These are phyloP conservation scores for Cordyceps javanica DNA, from an alignment of 2,329 filamentous ascomycete genomes.

Conservation along the genomic window DNA sequence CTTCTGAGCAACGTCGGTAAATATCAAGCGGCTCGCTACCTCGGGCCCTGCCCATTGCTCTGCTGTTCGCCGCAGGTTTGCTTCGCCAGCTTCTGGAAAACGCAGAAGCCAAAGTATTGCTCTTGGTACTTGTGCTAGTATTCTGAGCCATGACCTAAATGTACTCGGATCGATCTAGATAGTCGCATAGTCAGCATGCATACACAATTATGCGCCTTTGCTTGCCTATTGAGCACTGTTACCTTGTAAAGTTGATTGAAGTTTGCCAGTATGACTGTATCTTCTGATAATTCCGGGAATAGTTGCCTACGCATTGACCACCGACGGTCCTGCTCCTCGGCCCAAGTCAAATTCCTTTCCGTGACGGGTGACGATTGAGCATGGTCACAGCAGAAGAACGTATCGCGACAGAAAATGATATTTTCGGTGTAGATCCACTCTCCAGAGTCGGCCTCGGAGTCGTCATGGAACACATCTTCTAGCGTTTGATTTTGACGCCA, in stretches of 20 bases:
- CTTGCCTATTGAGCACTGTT: constrained; percentile 15
- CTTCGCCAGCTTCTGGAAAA: constrained; percentile 89
- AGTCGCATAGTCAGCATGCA: constrained; percentile 15
- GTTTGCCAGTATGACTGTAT: constrained; percentile 88
- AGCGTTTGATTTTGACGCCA: constrained; percentile 69
- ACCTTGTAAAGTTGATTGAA: constrained; percentile 99
- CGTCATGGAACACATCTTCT: constrained; percentile 60
- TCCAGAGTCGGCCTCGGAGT: constrained; percentile 62
- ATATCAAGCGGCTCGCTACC: constrained; percentile 81
- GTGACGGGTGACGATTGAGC: constrained; percentile 76
- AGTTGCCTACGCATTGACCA: constrained; percentile 93
- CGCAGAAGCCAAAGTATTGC: constrained; percentile 93
- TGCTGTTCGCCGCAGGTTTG: constrained; percentile 75
- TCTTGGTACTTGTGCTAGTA: constrained; percentile 77
- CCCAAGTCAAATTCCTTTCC: constrained; percentile 67
- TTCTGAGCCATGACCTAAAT: constrained; percentile 91
- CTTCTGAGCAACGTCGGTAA: constrained; percentile 96
- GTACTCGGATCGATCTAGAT: constrained; percentile 86
- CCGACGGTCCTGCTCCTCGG: constrained; percentile 70
- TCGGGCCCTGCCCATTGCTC: constrained; percentile 75
- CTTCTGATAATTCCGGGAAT: constrained; percentile 76
- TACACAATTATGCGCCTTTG: not conserved
- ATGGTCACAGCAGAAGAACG: constrained; percentile 98
- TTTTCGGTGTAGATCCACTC: constrained; percentile 97
- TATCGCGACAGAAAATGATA: constrained; percentile 88